These are phyloP conservation scores for Oryza coarctata DNA, from an alignment of 176 grass and related monocot genomes.

Conservation along the genomic window DNA sequence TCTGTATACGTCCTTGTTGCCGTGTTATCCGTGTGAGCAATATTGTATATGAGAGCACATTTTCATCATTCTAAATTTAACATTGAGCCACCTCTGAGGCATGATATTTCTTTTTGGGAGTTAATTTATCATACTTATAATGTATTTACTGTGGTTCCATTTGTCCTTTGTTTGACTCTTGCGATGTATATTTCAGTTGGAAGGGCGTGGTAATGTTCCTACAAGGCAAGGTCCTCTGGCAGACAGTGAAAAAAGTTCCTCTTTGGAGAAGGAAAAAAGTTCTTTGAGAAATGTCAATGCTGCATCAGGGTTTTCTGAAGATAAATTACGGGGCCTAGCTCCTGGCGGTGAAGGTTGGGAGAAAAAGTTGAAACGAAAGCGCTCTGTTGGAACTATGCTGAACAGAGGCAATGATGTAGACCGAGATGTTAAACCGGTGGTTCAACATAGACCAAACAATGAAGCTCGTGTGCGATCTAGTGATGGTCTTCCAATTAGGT, in stretches of 20 bases:
- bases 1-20: not conserved
- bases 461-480: conserved; percentile 39
- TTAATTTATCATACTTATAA: not conserved
- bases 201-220: conserved; percentile 50
- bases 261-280: conserved; percentile 65
- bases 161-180: conserved; percentile 1
- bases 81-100: not conserved
- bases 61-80: not conserved
- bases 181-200: conserved; percentile 41
- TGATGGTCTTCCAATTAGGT: conserved; percentile 45
- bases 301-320: conserved; percentile 48
- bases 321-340: conserved; percentile 61
- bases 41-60: not conserved
- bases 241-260: conserved; percentile 42
- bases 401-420: conserved; percentile 58
- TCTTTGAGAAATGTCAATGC: conserved; percentile 36
- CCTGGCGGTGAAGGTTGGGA: conserved; percentile 69
- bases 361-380: conserved; percentile 70
- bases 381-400: conserved; percentile 72
- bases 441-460: conserved; percentile 52
- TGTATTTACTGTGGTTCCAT: not conserved
- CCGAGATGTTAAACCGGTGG: conserved; percentile 45
- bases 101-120: not conserved
- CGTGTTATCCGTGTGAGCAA: not conserved
- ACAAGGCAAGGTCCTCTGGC: conserved; percentile 46